A percentile compares a stretch with the other conserved stretches of the same genome.
phyloP scores from a whole-genome alignment of 2,329 filamentous ascomycete species.

The Talaromyces sp. region DNA sequence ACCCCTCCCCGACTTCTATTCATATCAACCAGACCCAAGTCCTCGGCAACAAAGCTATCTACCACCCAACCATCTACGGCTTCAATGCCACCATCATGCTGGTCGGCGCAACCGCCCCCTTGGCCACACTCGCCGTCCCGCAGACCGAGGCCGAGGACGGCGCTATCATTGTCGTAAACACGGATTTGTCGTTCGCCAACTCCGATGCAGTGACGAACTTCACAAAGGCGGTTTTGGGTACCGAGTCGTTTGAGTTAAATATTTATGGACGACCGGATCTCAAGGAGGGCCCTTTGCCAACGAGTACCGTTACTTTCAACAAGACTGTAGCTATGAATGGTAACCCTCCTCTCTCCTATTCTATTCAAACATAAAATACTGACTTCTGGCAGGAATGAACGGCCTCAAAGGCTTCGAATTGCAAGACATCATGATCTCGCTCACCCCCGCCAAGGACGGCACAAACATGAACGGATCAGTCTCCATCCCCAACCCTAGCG shows the following conservation, averaged over 20 bases:
- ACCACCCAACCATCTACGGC: constrained; percentile 52
- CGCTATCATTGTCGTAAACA: constrained; percentile 41
- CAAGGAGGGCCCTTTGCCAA: constrained; percentile 50
- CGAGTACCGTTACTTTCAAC: constrained; percentile 53
- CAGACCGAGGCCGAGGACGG: constrained; percentile 43
- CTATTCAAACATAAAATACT: neutral
- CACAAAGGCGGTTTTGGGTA: constrained; percentile 47
- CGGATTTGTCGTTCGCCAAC: constrained; percentile 42
- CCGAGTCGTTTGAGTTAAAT: constrained; percentile 49
- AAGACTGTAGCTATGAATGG: constrained; percentile 57
- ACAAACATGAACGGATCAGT: constrained; percentile 55
- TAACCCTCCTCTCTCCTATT: constrained; percentile 27
- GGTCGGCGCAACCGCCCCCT: constrained; percentile 38
- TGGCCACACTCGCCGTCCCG: constrained; percentile 48
- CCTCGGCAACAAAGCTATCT: constrained; percentile 49
- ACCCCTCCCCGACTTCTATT: constrained; percentile 50
- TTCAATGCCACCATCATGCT: constrained; percentile 55
- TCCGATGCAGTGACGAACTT: constrained; percentile 50
- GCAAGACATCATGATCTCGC: constrained; percentile 47
- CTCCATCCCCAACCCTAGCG: constrained; percentile 58
- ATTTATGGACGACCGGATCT: constrained; percentile 53
- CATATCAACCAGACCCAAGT: constrained; percentile 48
- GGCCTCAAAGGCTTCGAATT: constrained; percentile 52
- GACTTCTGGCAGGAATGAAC: constrained; percentile 51
- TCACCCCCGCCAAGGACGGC: constrained; percentile 38